These are phyloP conservation scores for Solanum bukasovii DNA, from an alignment of 257 asterid species.

Conservation along the genomic window DNA sequence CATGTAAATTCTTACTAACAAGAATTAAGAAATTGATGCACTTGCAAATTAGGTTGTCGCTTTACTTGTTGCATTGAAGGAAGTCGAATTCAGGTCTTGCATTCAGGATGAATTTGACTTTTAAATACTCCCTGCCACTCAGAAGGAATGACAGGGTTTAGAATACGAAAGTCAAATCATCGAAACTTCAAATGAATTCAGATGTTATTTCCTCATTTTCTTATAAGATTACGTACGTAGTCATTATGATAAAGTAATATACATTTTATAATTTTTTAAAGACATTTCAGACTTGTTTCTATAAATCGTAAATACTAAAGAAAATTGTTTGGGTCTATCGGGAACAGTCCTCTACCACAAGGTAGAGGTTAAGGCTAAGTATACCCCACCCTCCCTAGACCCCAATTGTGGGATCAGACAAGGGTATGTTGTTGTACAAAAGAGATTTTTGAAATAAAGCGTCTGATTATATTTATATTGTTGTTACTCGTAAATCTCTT, in stretches of 20 bases:
- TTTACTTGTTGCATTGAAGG: not conserved
- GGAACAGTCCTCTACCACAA: not conserved
- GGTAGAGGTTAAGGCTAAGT: not conserved
- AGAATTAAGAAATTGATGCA: not conserved
- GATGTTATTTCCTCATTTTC: not conserved
- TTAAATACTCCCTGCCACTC: not conserved
- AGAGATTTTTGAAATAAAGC: not conserved
- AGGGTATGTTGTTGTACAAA: not conserved
- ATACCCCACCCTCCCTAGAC: not conserved
- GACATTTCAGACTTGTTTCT: not conserved
- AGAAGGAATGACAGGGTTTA: not conserved
- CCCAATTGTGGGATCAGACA: not conserved
- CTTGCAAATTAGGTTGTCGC: not conserved
- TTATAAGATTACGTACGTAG: not conserved
- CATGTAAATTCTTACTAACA: not conserved
- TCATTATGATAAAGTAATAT: not conserved
- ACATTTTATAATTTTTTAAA: not conserved
- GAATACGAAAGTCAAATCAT: not conserved
- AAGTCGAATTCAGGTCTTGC: not conserved
- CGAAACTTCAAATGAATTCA: not conserved
- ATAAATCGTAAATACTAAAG: not conserved
- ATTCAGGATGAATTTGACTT: not conserved
- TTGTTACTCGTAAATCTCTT: not conserved
- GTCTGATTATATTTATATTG: not conserved
- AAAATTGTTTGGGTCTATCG: not conserved